Base-by-base conservation (phyloP, 257 asterid genomes). In the Henckelia pumila region DNA sequence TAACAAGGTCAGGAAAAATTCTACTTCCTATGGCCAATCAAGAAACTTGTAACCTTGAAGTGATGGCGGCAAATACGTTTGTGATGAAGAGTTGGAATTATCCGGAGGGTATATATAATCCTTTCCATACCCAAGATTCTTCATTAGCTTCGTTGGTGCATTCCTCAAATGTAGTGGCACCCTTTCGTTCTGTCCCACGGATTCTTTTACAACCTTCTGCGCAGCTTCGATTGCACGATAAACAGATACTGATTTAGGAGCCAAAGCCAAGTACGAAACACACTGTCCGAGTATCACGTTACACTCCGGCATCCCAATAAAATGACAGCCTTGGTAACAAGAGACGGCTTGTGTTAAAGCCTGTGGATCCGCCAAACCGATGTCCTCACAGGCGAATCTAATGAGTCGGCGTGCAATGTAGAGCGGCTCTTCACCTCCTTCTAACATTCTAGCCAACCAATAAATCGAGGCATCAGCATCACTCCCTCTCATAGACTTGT, bases 101-200 rank as follows among this genome's bases (percentile, higher is more conserved):
- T 84, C 95, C 11, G 98, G 95, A n/a, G 96, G 91, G 72, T 87
- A 84, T 5, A 84, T 33, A 40, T 89, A 89, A 21, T 76, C 96
- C 71, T 83, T 76, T 4, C 95, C 98, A 63, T 85, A 89, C 17
- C 95, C 95, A 66, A 87, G 71, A 72, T 92, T 90, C 76, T 86
- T 87, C 98, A 92, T 87, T 37, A 92, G 76, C 88, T 84, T 92
- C n/a, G 95, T 89, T 6, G 96, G 90, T 33, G 98, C 96, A 72
- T 92, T 92, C 85, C 98, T 89, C 68, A 89, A 55, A 67, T 87
- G 98, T 58, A 89, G 70, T 7, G 98, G 96, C 65, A 92, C 95
- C 57, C 85, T 80, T 56, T 89, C 89, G 56, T 92, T 89, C 77
- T 79, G 88, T 52, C 98, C 96, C n/a, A 70, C 90, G 0, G 95